Percentiles rank a stretch among this genome's conserved stretches.
Evolutionary conservation across 1,284 basidiomycete genomes (phyloP).

Genomic region (Inonotus hispidus): DNA sequence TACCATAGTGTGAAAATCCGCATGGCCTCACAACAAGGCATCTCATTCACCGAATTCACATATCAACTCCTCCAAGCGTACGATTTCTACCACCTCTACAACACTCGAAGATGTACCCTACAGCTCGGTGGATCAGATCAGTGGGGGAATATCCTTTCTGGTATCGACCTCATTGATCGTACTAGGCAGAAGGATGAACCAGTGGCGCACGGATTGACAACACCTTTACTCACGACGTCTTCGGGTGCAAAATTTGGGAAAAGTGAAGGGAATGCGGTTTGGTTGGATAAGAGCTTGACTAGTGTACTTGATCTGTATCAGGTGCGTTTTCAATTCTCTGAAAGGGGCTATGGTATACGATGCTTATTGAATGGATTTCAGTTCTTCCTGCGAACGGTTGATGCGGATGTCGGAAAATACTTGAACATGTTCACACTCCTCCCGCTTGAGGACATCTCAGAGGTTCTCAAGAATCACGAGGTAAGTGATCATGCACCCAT

Average conservation of each 20-base stretch:
- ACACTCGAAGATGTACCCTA: constrained; percentile 65
- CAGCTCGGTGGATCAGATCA: constrained; percentile 98
- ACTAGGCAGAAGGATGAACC: constrained; percentile 25
- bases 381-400: constrained; percentile 85
- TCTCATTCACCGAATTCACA: constrained; percentile 96
- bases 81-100: constrained; percentile 84
- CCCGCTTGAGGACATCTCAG: constrained; percentile 51
- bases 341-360: background rate
- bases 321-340: constrained; percentile 37
- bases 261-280: constrained; percentile 93
- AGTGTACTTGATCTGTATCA: constrained; percentile 91
- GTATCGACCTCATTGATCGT: constrained; percentile 81
- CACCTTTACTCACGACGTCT: constrained; percentile 88
- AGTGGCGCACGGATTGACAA: constrained; percentile 68
- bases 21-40: constrained; percentile 70
- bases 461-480: constrained; percentile 54
- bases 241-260: constrained; percentile 97
- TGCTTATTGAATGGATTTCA: constrained; percentile 30
- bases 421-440: constrained; percentile 85
- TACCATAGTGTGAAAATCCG: constrained; percentile 74
- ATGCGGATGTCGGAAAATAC: constrained; percentile 80
- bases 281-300: constrained; percentile 75
- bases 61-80: constrained; percentile 98
- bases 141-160: constrained; percentile 97
- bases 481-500: constrained; percentile 29